Conservation (phyloP, 345 rosid genomes). For the Salix suchowensis region DNA sequence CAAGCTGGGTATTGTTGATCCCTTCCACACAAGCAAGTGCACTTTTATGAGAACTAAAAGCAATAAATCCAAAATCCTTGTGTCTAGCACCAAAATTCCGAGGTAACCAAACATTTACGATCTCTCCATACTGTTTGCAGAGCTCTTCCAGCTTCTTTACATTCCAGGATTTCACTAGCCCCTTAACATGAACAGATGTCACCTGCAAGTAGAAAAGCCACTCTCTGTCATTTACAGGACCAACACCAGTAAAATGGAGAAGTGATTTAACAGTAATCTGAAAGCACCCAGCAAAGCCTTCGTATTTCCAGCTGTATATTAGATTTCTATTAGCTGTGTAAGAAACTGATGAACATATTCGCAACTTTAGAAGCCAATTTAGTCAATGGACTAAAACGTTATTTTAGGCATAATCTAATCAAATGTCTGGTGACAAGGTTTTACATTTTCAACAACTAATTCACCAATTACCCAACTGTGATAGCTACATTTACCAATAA, state of each 20-base stretch:
- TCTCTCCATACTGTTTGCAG: slow-evolving; percentile 21
- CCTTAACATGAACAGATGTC: slow-evolving; percentile 18
- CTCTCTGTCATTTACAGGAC: neutral
- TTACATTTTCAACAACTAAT: too few species aligned
- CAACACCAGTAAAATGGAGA: neutral
- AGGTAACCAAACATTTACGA: slow-evolving; percentile 13
- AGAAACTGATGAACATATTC: too few species aligned
- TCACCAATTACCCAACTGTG: too few species aligned
- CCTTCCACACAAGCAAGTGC: slow-evolving; percentile 24
- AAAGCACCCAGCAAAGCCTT: neutral
- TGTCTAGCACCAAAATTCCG: slow-evolving; percentile 13
- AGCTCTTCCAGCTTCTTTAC: slow-evolving; percentile 16
- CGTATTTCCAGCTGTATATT: neutral
- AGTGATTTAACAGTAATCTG: neutral
- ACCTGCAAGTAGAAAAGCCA: slow-evolving; percentile 16
- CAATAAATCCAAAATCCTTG: slow-evolving; percentile 25
- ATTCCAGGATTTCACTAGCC: slow-evolving; percentile 23
- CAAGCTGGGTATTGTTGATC: slow-evolving; percentile 15
- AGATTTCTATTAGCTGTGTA: too few species aligned
- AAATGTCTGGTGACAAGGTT: too few species aligned
- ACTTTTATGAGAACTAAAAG: slow-evolving; percentile 19
- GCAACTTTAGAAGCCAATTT: too few species aligned
- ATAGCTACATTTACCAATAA: too few species aligned
- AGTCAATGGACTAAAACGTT: too few species aligned
- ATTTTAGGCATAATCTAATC: too few species aligned